A percentile compares a stretch with the other conserved stretches of the same genome.
phyloP scores from a whole-genome alignment of 805 yeast species.

The Candida andamanensis region DNA sequence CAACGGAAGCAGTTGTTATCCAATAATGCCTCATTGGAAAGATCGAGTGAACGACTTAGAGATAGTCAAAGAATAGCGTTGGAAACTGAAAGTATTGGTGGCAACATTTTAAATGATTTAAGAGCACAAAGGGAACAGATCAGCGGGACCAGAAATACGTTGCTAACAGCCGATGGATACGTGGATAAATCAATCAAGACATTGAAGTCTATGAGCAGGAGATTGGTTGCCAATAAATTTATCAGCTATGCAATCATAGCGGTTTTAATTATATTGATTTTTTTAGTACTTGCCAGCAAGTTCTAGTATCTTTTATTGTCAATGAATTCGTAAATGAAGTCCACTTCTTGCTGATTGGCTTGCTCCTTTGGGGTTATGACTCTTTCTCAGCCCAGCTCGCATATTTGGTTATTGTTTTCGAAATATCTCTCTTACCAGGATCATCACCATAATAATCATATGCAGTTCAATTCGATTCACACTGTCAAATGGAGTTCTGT shows the following conservation, averaged over 20 bases:
- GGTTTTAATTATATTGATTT: conserved; percentile 72
- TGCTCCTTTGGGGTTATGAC: too few relatives aligned
- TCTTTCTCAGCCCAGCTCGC: too few relatives aligned
- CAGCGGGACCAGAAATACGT: conserved; percentile 75
- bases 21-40: conserved; percentile 74
- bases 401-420: too few relatives aligned
- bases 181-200: conserved; percentile 88
- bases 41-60: conserved; percentile 74
- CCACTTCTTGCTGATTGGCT: too few relatives aligned
- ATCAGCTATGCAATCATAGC: conserved; percentile 90
- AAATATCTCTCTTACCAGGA: too few relatives aligned
- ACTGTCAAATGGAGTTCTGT: background rate
- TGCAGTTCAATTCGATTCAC: background rate
- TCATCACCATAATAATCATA: too few relatives aligned
- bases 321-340: too few relatives aligned
- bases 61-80: conserved; percentile 88
- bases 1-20: conserved; percentile 80
- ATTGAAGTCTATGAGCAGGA: conserved; percentile 82
- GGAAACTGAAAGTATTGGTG: conserved; percentile 90
- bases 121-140: conserved; percentile 93
- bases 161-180: conserved; percentile 86
- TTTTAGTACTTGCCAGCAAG: conserved; percentile 80
- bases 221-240: conserved; percentile 86
- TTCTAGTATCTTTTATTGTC: conserved; percentile 50
- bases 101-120: conserved; percentile 81